Conservation (phyloP, 345 rosid species). For the Aquilaria yunnanensis region DNA sequence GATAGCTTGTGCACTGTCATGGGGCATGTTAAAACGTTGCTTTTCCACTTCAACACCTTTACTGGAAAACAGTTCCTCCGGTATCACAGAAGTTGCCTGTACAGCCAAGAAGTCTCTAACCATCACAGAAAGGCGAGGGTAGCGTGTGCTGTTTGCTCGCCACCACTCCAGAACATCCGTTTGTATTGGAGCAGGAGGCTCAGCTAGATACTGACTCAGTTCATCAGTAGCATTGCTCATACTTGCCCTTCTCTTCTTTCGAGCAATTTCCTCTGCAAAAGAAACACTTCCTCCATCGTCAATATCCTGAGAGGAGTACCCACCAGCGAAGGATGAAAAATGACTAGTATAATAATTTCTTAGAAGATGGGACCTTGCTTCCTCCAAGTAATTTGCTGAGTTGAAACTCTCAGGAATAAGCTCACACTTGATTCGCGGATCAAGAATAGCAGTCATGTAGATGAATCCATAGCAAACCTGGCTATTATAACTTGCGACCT, state of each 20-base stretch:
- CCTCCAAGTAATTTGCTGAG: slow-evolving; percentile 66
- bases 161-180: slow-evolving; percentile 95
- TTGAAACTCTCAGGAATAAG: slow-evolving; percentile 77
- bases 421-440: slow-evolving; percentile 82
- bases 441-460: slow-evolving; percentile 85
- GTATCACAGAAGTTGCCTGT: slow-evolving; percentile 74
- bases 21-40: slow-evolving; percentile 68
- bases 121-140: slow-evolving; percentile 79
- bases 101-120: slow-evolving; percentile 80
- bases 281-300: slow-evolving; percentile 80
- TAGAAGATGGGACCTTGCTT: slow-evolving; percentile 73
- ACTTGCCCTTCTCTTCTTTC: slow-evolving; percentile 83
- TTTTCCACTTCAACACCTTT: slow-evolving; percentile 72
- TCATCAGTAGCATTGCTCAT: slow-evolving; percentile 66
- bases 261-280: slow-evolving; percentile 86
- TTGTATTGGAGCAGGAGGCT: slow-evolving; percentile 78
- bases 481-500: slow-evolving; percentile 58
- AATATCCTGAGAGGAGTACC: slow-evolving; percentile 60
- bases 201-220: slow-evolving; percentile 85
- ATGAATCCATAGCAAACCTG: slow-evolving; percentile 78
- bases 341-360: slow-evolving; percentile 59
- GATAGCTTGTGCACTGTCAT: slow-evolving; percentile 54
- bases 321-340: slow-evolving; percentile 50
- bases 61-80: slow-evolving; percentile 71
- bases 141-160: slow-evolving; percentile 81